Percentiles rank a stretch among this genome's conserved stretches.
These are phyloP conservation scores for Fusarium napiforme DNA, from an alignment of 2,329 filamentous ascomycete species.

Conservation along the genomic window DNA sequence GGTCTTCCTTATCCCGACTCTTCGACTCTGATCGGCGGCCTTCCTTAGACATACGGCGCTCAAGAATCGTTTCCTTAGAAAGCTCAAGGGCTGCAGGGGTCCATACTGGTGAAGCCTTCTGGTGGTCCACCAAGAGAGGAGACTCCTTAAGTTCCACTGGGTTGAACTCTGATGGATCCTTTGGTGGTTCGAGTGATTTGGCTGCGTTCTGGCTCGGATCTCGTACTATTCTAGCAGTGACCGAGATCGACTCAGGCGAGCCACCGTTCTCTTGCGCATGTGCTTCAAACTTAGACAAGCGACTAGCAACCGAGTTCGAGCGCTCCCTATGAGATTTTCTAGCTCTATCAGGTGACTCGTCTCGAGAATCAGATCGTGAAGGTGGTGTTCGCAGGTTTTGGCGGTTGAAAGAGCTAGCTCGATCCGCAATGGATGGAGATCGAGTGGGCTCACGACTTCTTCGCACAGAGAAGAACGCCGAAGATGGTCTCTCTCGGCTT, in stretches of 20 bases:
- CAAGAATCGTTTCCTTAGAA: constrained; percentile 59
- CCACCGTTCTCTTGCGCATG: constrained; percentile 32
- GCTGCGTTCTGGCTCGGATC: constrained; percentile 62
- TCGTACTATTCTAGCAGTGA: constrained; percentile 85
- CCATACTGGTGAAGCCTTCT: constrained; percentile 49
- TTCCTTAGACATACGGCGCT: constrained; percentile 60
- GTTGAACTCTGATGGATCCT: constrained; percentile 57
- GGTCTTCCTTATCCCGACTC: constrained; percentile 51
- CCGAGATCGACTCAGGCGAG: constrained; percentile 76
- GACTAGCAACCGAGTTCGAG: constrained; percentile 65
- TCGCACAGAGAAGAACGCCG: constrained; percentile 70
- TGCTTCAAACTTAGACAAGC: constrained; percentile 66
- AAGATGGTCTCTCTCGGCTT: constrained; percentile 57
- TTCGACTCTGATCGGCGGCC: constrained; percentile 49
- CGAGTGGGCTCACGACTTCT: constrained; percentile 58
- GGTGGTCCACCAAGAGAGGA: constrained; percentile 68
- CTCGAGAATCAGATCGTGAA: constrained; percentile 52
- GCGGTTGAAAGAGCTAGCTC: constrained; percentile 54
- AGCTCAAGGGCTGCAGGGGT: constrained; percentile 44
- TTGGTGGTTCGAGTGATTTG: constrained; percentile 54
- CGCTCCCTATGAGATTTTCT: constrained; percentile 55
- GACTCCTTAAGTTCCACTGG: constrained; percentile 68
- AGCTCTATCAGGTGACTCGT: constrained; percentile 59
- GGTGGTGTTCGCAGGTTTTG: constrained; percentile 47
- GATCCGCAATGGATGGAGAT: constrained; percentile 59